Conservation (phyloP, 2,329 filamentous ascomycete species). For the Dryadomyces quercus-mongolicae region DNA sequence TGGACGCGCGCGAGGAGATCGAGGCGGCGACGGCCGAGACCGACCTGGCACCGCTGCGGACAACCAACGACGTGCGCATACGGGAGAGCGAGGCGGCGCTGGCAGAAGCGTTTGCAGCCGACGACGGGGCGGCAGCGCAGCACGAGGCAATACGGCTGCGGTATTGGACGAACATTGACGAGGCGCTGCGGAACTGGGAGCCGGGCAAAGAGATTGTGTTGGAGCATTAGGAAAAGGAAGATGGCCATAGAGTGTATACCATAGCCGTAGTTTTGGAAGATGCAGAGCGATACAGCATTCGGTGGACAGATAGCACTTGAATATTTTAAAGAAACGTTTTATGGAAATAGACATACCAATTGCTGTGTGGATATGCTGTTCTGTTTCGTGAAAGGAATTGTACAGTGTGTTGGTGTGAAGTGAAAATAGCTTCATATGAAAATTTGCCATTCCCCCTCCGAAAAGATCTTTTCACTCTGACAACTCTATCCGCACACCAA, state of each 20-base stretch:
- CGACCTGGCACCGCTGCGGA: constrained; percentile 46
- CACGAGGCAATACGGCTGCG: constrained; percentile 63
- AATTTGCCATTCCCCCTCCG: too few species aligned
- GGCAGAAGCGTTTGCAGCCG: constrained; percentile 46
- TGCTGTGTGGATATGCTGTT: too few species aligned
- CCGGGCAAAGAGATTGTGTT: constrained; percentile 51
- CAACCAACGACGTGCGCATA: constrained; percentile 58
- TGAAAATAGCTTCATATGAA: not conserved
- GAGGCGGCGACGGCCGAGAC: constrained; percentile 58
- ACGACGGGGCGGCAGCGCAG: constrained; percentile 55
- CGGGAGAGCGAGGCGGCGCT: constrained; percentile 48
- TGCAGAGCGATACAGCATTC: too few species aligned
- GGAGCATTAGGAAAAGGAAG: constrained; percentile 38
- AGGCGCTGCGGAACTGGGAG: constrained; percentile 77
- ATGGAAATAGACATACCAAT: too few species aligned
- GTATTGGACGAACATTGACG: constrained; percentile 84
- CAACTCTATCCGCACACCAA: not conserved
- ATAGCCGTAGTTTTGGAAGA: too few species aligned
- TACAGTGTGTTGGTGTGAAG: too few species aligned
- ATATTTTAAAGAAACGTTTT: too few species aligned
- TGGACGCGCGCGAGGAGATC: constrained; percentile 68
- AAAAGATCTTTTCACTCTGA: too few species aligned
- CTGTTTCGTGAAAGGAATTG: too few species aligned
- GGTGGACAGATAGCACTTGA: too few species aligned
- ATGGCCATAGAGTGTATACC: too few species aligned